Conservation (phyloP, 441 rosid genomes). For the Gossypium laxum region DNA sequence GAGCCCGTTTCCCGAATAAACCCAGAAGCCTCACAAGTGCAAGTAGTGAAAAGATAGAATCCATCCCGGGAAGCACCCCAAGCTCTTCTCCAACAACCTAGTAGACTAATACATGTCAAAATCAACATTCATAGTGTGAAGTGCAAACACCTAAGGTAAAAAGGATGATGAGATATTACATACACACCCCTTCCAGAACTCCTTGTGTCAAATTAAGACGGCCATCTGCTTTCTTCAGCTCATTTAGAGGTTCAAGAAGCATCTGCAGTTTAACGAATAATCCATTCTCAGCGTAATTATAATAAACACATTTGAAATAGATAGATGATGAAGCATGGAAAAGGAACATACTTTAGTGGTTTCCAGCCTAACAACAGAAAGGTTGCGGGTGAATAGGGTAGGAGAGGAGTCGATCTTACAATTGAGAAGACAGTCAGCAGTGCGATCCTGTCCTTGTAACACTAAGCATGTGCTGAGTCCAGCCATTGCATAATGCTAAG, state of each 20-base stretch:
- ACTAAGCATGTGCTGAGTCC: constrained; percentile 73
- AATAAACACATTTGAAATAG: constrained; percentile 1
- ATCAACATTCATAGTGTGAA: constrained; percentile 8
- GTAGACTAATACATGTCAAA: constrained; percentile 32
- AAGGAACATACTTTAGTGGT: constrained; percentile 53
- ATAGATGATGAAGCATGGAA: not conserved
- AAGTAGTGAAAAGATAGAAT: constrained; percentile 53
- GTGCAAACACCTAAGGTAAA: not conserved
- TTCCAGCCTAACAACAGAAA: constrained; percentile 63
- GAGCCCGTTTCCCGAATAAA: constrained; percentile 35
- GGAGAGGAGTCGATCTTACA: constrained; percentile 68
- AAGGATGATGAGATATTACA: constrained; percentile 26
- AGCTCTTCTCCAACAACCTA: constrained; percentile 96
- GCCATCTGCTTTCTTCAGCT: constrained; percentile 66
- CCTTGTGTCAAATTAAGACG: constrained; percentile 72
- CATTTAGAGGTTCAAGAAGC: constrained; percentile 74
- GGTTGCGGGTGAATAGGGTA: constrained; percentile 39
- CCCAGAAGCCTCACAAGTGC: constrained; percentile 48
- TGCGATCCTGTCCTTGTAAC: constrained; percentile 63
- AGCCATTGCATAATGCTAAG: constrained; percentile 67
- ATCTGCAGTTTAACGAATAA: constrained; percentile 36
- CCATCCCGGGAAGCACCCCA: constrained; percentile 94
- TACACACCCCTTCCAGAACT: constrained; percentile 89
- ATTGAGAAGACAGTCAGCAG: constrained; percentile 64
- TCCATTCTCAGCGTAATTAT: not conserved